A percentile compares a stretch with the other conserved stretches of the same genome.
phyloP scores from a whole-genome alignment of 2,329 filamentous ascomycete species.

The Colletotrichum horii region DNA sequence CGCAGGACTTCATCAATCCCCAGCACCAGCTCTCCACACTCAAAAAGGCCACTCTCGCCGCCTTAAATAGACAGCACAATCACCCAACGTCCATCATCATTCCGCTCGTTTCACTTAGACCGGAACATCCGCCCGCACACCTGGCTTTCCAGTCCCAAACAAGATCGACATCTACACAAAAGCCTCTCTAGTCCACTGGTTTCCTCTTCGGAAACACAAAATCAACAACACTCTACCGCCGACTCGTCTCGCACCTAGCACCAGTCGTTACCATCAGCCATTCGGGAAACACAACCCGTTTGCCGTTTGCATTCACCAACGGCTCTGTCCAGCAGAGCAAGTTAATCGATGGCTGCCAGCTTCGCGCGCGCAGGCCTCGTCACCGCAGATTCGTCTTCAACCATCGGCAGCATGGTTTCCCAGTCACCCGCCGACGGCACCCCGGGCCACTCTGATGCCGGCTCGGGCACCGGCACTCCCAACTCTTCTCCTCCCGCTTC shows the following conservation, averaged over 20 bases:
- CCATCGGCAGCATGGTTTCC: constrained; percentile 17
- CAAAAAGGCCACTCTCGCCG: constrained; percentile 4
- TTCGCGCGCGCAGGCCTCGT: not conserved
- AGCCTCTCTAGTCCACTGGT: not conserved
- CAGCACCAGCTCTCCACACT: not conserved
- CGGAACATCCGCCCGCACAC: not conserved
- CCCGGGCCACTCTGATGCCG: constrained; percentile 20
- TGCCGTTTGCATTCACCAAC: not conserved
- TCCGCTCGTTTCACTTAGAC: constrained; percentile 6
- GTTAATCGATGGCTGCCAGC: constrained; percentile 15
- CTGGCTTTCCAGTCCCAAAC: not conserved
- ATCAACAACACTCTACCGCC: not conserved
- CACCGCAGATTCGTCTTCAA: constrained; percentile 14
- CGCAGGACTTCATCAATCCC: not conserved
- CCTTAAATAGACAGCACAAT: not conserved
- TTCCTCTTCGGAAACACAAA: not conserved
- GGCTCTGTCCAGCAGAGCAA: constrained; percentile 6
- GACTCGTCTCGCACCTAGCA: not conserved
- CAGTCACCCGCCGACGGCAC: constrained; percentile 8
- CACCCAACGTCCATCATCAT: not conserved
- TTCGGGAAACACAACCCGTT: not conserved
- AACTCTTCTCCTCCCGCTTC: constrained; percentile 23
- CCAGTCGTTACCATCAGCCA: not conserved
- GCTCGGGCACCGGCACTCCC: constrained; percentile 19
- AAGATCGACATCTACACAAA: not conserved